Conservation (phyloP, 129 eudicot species). For the Arctium lappa region DNA sequence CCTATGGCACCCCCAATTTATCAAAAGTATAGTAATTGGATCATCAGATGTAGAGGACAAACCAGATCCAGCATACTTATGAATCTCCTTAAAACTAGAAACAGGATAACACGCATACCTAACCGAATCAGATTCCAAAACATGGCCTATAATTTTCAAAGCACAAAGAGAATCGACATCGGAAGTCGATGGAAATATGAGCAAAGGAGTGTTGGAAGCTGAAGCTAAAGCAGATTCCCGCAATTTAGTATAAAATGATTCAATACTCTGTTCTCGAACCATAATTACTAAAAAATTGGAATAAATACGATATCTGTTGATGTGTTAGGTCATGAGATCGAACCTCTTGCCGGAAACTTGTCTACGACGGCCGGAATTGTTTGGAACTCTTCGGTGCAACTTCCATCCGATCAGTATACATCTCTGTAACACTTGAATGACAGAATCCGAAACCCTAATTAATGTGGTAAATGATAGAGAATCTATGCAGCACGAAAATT, state of each 20-base stretch:
- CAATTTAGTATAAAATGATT: constrained; percentile 59
- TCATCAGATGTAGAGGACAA: constrained; percentile 41
- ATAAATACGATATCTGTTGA: not conserved
- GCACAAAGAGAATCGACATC: constrained; percentile 95
- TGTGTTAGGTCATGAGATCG: not conserved
- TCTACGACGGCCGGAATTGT: constrained; percentile 34
- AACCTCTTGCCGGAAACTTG: constrained; percentile 51
- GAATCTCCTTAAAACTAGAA: constrained; percentile 79
- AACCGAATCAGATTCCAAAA: constrained; percentile 91
- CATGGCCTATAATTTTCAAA: constrained; percentile 69
- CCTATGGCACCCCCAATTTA: constrained; percentile 97
- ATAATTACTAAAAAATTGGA: constrained; percentile 23
- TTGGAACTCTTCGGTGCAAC: constrained; percentile 35
- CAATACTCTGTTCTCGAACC: constrained; percentile 89
- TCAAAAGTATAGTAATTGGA: constrained; percentile 66
- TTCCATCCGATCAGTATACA: constrained; percentile 54
- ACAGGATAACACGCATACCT: constrained; percentile 88
- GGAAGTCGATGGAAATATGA: constrained; percentile 86
- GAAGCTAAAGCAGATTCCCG: constrained; percentile 68
- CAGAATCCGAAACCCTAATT: constrained; percentile 5
- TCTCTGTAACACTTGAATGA: not conserved
- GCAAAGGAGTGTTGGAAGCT: constrained; percentile 52
- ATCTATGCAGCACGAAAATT: not conserved
- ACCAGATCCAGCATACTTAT: constrained; percentile 62
- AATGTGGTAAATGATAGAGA: not conserved